Conservation (phyloP, 2,329 filamentous ascomycete genomes). For the Ceratocystis ficicola region DNA sequence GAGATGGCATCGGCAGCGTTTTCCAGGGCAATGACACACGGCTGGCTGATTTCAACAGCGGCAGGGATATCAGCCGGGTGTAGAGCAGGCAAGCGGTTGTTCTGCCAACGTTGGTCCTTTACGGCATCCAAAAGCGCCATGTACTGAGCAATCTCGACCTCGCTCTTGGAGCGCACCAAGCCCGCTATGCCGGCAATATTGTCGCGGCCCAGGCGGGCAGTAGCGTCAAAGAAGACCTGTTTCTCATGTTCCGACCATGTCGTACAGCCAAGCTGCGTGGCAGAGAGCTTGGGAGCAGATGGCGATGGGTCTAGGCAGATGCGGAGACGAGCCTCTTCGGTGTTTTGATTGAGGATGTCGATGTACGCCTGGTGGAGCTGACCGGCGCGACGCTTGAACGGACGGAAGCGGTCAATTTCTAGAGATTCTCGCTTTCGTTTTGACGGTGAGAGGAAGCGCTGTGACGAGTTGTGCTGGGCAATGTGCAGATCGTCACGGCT, state of each 20-base stretch:
- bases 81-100: conserved; percentile 17
- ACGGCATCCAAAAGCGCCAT: conserved; percentile 48
- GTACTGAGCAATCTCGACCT: conserved; percentile 61
- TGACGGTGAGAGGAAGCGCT: not conserved
- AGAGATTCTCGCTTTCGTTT: not conserved
- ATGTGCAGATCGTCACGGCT: not conserved
- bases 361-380: conserved; percentile 38
- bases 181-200: conserved; percentile 50
- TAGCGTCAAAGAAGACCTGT: conserved; percentile 50
- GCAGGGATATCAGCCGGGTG: conserved; percentile 49
- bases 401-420: not conserved
- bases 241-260: conserved; percentile 64
- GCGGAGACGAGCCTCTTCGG: conserved; percentile 36
- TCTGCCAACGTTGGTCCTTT: conserved; percentile 32
- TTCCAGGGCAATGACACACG: conserved; percentile 56
- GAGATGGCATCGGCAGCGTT: conserved; percentile 54
- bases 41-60: conserved; percentile 57
- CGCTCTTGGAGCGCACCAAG: conserved; percentile 57
- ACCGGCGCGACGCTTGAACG: conserved; percentile 36
- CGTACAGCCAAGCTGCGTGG: conserved; percentile 56
- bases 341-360: conserved; percentile 44
- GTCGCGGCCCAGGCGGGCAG: conserved; percentile 52
- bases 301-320: not conserved
- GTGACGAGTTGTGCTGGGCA: not conserved
- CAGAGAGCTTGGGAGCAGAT: conserved; percentile 37